Conservation (phyloP, 768 basidiomycete genomes). For the Pluteus cervinus region DNA sequence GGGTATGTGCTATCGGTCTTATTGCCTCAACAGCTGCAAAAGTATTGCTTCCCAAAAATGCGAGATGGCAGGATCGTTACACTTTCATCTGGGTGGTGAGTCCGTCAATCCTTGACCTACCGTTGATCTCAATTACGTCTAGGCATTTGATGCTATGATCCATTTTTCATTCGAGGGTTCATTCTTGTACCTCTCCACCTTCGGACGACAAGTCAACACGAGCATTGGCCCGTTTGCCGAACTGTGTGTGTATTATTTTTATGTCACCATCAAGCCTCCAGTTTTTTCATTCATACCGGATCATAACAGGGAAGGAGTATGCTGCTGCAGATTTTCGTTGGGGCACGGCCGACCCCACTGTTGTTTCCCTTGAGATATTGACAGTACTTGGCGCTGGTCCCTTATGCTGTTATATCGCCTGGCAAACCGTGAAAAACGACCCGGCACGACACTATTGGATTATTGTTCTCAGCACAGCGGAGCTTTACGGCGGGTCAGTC, state of each 20-base stretch:
- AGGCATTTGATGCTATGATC: slow-evolving; percentile 79
- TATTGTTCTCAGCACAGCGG: slow-evolving; percentile 67
- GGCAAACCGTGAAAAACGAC: slow-evolving; percentile 57
- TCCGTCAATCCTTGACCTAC: background rate
- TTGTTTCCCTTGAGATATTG: slow-evolving; percentile 78
- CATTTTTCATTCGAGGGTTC: slow-evolving; percentile 78
- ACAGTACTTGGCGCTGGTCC: slow-evolving; percentile 79
- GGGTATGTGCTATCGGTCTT: slow-evolving; percentile 44
- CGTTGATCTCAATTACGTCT: slow-evolving; percentile 2
- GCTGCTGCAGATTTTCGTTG: slow-evolving; percentile 76
- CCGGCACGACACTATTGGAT: slow-evolving; percentile 76
- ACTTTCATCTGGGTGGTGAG: slow-evolving; percentile 76
- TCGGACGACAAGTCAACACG: slow-evolving; percentile 67
- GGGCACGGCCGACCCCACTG: slow-evolving; percentile 72
- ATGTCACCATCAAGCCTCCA: background rate
- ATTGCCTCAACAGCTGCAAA: slow-evolving; percentile 50
- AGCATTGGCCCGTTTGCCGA: slow-evolving; percentile 66
- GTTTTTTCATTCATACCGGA: background rate
- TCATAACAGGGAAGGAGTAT: slow-evolving; percentile 67
- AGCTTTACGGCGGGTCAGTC: slow-evolving; percentile 69
- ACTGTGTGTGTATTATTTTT: slow-evolving; percentile 49
- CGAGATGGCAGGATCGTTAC: slow-evolving; percentile 55
- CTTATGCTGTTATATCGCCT: slow-evolving; percentile 65
- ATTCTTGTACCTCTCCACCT: slow-evolving; percentile 71
- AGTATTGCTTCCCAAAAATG: slow-evolving; percentile 55